These are phyloP conservation scores for Syzygium aromaticum DNA, from an alignment of 345 rosid species.

Conservation along the genomic window DNA sequence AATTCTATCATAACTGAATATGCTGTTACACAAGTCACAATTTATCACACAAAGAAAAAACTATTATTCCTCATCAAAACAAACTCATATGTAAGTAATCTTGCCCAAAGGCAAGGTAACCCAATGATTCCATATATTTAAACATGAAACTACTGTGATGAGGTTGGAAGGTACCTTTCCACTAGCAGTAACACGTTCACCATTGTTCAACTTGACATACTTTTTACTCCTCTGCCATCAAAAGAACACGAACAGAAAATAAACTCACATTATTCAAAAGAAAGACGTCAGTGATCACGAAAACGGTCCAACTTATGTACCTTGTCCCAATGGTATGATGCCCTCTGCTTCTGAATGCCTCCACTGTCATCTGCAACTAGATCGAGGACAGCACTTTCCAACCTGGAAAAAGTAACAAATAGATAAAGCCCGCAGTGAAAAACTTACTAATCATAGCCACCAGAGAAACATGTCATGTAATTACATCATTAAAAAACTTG, in stretches of 20 bases:
- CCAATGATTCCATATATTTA: not conserved
- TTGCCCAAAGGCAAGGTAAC: not conserved
- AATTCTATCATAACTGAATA: not conserved
- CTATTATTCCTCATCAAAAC: not conserved
- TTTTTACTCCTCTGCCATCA: slow-evolving; percentile 85
- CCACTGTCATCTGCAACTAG: slow-evolving; percentile 85
- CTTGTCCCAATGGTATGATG: slow-evolving; percentile 91
- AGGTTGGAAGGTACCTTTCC: slow-evolving; percentile 56
- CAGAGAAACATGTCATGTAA: not conserved
- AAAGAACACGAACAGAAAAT: not conserved
- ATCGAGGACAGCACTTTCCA: slow-evolving; percentile 87
- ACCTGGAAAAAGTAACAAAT: slow-evolving; percentile 24
- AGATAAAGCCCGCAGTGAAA: not conserved
- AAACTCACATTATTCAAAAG: not conserved
- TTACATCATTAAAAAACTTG: not conserved
- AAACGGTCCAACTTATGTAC: slow-evolving; percentile 23
- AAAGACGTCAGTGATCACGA: not conserved
- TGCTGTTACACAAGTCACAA: not conserved
- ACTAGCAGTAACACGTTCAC: slow-evolving; percentile 94
- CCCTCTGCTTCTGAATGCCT: slow-evolving; percentile 74
- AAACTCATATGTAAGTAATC: not conserved
- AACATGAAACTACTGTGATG: not conserved
- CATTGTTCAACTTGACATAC: slow-evolving; percentile 86
- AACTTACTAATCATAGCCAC: not conserved
- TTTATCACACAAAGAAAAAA: not conserved